Conservation (phyloP, 1,284 basidiomycete species). For the Thecaphora thlaspeos region DNA sequence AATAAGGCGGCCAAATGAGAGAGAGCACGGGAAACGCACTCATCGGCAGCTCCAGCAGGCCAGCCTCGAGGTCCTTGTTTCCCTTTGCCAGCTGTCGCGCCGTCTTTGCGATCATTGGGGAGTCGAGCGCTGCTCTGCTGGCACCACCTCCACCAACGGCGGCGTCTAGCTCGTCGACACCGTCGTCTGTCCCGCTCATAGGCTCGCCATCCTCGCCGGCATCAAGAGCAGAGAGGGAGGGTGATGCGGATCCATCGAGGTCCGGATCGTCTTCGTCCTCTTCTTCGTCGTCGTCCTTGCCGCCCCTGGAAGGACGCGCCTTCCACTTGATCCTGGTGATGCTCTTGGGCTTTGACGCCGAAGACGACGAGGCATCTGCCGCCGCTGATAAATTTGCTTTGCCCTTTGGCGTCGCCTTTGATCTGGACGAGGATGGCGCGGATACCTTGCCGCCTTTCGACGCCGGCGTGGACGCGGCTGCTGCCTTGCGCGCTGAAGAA, state of each 20-base stretch:
- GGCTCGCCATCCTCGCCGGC: not conserved
- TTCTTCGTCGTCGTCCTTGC: conserved; percentile 18
- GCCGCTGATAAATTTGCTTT: too few species aligned
- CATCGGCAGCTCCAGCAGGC: conserved; percentile 47
- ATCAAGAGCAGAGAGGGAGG: not conserved
- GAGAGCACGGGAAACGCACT: conserved; percentile 9
- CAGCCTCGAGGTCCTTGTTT: conserved; percentile 24
- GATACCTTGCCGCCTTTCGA: too few species aligned
- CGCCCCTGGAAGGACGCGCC: conserved; percentile 9
- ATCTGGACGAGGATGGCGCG: too few species aligned
- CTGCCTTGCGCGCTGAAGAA: not conserved
- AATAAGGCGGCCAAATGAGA: not conserved
- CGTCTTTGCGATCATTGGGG: conserved; percentile 41
- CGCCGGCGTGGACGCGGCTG: not conserved
- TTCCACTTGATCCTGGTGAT: conserved; percentile 27
- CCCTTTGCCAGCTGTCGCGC: conserved; percentile 50
- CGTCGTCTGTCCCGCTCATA: not conserved
- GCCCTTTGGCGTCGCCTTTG: not conserved
- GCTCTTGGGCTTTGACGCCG: conserved; percentile 3
- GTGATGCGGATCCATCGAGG: not conserved
- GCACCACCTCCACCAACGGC: too few species aligned
- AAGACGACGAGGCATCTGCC: too few species aligned
- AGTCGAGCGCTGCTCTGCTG: not conserved
- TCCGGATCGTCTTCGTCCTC: conserved; percentile 8
- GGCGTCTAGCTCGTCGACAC: too few species aligned